Evolutionary conservation across 2,329 filamentous ascomycete species (phyloP), one percentile per base, ranked within the genome.

Genomic region (Cladosporium halotolerans): DNA sequence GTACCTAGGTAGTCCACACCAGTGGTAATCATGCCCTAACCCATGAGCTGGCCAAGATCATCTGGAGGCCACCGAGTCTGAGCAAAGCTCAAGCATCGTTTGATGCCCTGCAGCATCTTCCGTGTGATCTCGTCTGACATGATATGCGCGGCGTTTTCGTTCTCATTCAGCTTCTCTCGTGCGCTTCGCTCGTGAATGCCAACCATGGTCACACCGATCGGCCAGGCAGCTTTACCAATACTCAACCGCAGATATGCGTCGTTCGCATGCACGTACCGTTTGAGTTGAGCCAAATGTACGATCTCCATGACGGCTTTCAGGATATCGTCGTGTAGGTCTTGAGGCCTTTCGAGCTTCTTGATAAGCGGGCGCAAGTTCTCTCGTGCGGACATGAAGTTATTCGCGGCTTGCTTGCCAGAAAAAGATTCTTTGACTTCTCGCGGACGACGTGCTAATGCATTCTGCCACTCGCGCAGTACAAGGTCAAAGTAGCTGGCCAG

Each of bases 201-300:
- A 66, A 99, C 93, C 93, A 97, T 99, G 70, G 93, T 99, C 38
- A 99, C 93, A 72, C 93, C 93, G 66, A 99, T 99, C 19, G 93
- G 93, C 93, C 93, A 99, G 13, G 93, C 93, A 23, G 68, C 67
- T 55, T 71, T 71, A 14, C 68, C 69, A 66, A 99, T 99, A 68
- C 89, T 95, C 52, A 99, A 77, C 50, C 89, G 80, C 56, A 99
- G 76, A 70, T 99, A 99, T 0, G 89, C 91, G 68, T 99, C 89
- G 68, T 97, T 97, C 33, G 93, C 93, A 72, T 96, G 88, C 44
- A 99, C 92, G 67, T 99, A 99, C 58, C 89, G 83, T 55, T 90
- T 81, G 67, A 90, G 85, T 72, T 99, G 93, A 3, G 92, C 89
- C 23, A 90, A 88, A 64, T 88, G 81, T 31, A 96, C 91, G 61